Evolutionary conservation across 805 yeast species (phyloP).

Genomic region (Pichia californica): DNA sequence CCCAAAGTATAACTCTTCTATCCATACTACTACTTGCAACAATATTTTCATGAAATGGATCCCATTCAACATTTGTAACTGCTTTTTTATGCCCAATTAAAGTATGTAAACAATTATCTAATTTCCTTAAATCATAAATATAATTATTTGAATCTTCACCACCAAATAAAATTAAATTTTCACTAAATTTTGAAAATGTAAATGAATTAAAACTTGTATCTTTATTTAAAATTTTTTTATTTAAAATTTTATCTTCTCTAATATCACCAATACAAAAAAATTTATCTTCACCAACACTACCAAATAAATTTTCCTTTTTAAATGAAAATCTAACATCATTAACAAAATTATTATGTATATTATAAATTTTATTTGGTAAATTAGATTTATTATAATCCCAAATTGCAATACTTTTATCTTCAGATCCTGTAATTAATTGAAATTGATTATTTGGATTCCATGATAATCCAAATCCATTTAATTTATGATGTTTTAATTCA

Average conservation of each 20-base stretch:
- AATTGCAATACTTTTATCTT: slow-evolving; percentile 56
- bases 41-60: slow-evolving; percentile 70
- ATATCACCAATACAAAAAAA: slow-evolving; percentile 49
- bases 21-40: slow-evolving; percentile 74
- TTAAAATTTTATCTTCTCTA: slow-evolving; percentile 28
- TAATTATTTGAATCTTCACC: slow-evolving; percentile 61
- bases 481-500: slow-evolving; percentile 45
- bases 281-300: slow-evolving; percentile 70
- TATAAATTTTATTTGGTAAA: slow-evolving; percentile 18
- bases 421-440: slow-evolving; percentile 53
- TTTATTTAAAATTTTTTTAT: slow-evolving; percentile 21
- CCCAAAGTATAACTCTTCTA: slow-evolving; percentile 77
- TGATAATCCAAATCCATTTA: slow-evolving; percentile 69
- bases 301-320: slow-evolving; percentile 45
- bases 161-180: slow-evolving; percentile 59
- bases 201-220: slow-evolving; percentile 49
- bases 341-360: slow-evolving; percentile 50
- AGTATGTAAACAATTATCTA: slow-evolving; percentile 45
- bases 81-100: slow-evolving; percentile 77
- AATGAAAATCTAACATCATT: slow-evolving; percentile 74
- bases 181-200: slow-evolving; percentile 57
- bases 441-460: slow-evolving; percentile 52
- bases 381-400: slow-evolving; percentile 40
- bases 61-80: slow-evolving; percentile 69
- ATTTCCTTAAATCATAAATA: slow-evolving; percentile 52